Evolutionary conservation across 352 stramenopile genomes (phyloP), one percentile per base, ranked within the genome.

Genomic region (Blastocystis sp.): DNA sequence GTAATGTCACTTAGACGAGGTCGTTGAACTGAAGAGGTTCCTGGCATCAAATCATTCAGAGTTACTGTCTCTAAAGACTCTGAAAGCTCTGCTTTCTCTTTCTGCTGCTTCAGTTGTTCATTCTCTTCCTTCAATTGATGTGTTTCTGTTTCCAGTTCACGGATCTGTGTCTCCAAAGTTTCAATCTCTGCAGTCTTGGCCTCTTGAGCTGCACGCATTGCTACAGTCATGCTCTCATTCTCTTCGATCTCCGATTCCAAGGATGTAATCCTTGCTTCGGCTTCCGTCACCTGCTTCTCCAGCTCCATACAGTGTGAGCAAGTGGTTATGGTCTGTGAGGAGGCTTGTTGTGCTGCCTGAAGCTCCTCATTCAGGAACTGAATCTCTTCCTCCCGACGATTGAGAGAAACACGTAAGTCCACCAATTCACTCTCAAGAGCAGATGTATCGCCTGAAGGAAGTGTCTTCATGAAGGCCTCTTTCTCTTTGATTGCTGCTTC

Each of bases 351-450:
- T 2, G 37, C 14, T 46, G 6, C 46, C 1, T 51, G 63, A 29
- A 83, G 16, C 32, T 83, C 71, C 71, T 66, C 51, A 66, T 66
- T 83, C 21, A 83, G n/a, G 29, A 83, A 66, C n/a, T 83, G 71
- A 59, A 83, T 83, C 49, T 83, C 71, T n/a, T 83, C 52, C 14
- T 83, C 71, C 12, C 71, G 46, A 52, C 66, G 35, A 11, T 49
- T 51, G 32, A 77, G 65, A 32, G 21, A 35, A 4, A n/a, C 42
- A 21, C 43, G 42, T n/a, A 57, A 24, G 11, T 77, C 65, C 3
- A 61, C 54, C 6, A 61, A 32, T 32, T 61, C 19, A 32, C 27
- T 32, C 27, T 61, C 54, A n/a, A 61, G 54, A 61, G 54, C 39
- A 9, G 39, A 46, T 9, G 39, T 46, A 46, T 46, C 39, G 9